Evolutionary conservation across 148 eudicot species (phyloP).

Genomic region (Rhododendron williamsianum): DNA sequence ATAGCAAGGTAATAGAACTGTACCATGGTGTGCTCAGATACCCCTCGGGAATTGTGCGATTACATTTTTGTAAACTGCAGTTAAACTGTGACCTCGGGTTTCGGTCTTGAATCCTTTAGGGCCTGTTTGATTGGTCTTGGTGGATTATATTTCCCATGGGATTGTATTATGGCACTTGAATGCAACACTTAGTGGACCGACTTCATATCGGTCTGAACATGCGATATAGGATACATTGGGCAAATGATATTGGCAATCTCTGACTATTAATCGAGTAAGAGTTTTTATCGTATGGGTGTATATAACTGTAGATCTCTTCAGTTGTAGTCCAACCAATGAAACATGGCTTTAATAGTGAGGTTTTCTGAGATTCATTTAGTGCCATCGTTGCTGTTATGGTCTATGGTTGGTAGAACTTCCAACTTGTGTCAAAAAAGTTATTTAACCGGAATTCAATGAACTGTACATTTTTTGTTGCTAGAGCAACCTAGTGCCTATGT

Average conservation of each 20-base stretch:
- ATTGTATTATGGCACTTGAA: not conserved
- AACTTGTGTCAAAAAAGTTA: not conserved
- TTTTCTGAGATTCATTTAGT: not conserved
- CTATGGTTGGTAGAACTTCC: not conserved
- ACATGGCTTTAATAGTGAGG: not conserved
- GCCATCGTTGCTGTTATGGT: not conserved
- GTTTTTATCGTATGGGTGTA: not conserved
- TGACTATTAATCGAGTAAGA: not conserved
- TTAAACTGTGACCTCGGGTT: not conserved
- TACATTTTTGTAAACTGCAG: not conserved
- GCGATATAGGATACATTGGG: not conserved
- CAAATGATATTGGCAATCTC: not conserved
- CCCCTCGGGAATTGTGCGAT: not conserved
- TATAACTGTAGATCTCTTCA: not conserved
- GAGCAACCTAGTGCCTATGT: too few species aligned
- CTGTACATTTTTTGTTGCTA: too few species aligned
- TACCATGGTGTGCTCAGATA: not conserved
- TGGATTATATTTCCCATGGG: not conserved
- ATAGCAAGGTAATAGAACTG: not conserved
- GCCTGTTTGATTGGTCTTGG: not conserved
- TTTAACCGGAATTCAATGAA: not conserved
- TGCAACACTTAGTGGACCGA: not conserved
- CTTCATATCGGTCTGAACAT: not conserved
- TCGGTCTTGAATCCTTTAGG: not conserved
- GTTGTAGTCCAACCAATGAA: not conserved